Evolutionary conservation across 208 protist species (phyloP), one percentile per base, ranked within the genome.

Genomic region (Acanthamoeba polyphaga): DNA sequence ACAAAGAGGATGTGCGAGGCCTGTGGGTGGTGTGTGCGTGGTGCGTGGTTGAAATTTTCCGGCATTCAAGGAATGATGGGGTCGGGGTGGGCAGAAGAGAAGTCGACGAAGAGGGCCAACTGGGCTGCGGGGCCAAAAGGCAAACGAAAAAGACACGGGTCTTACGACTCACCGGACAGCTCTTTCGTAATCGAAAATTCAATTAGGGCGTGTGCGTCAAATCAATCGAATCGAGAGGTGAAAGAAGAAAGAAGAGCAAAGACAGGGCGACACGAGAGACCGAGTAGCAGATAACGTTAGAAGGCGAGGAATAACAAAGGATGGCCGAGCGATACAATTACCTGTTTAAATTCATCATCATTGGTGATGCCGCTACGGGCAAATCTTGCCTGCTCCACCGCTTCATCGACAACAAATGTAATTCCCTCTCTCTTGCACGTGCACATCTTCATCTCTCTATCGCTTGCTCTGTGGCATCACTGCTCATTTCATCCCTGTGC

Each of bases 391-490:
- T 94, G 9, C 43, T 94, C 27, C 90, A 82, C 51, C n/a, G 90
- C n/a, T 94, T 94, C 55, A 94, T 85, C 43, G 90, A 94, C 38
- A 94, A 85, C 66, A 94, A 94, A 85, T 87, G 70, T 94, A 94
- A 58, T 5, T 85, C 80, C 58, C 58, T 29, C 62, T 68, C 24
- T 68, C 8, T 27, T 32, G 17, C 60, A 68, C 7, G 38, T 51
- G 32, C 74, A 82, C 43, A 43, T 90, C 49, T 60, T 49, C 13
- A 68, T 88, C 32, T 84, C n/a, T 53, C 49, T 53, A 15, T 53
- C 49, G 49, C 29, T 46, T 43, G 17, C 74, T 55, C 38, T 27
- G 9, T 46, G 34, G 74, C 46, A 24, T 24, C 10, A 32, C 32
- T 38, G 24, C 19, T 84, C 29, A 53, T 29, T 29, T 78, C 34